phyloP scores from a whole-genome alignment of 768 basidiomycete species.

The Coprinellus micaceus region DNA sequence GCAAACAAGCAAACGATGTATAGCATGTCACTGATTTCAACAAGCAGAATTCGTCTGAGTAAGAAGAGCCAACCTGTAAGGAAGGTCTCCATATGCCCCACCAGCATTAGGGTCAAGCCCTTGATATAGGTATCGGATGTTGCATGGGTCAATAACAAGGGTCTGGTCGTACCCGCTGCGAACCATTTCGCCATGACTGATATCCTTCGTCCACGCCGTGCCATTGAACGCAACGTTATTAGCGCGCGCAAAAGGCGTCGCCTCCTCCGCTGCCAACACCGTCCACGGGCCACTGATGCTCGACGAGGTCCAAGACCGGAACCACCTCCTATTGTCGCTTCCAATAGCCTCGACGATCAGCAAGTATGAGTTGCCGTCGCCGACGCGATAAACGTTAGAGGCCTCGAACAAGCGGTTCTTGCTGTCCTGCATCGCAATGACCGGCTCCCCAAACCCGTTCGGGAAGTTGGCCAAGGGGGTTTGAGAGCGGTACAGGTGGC shows the following conservation, averaged over 20 bases:
- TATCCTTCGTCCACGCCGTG: conserved; percentile 15
- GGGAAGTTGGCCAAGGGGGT: conserved; percentile 18
- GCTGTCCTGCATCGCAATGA: conserved; percentile 16
- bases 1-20: no score
- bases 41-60: background rate
- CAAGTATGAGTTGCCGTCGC: conserved; percentile 9
- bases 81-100: background rate
- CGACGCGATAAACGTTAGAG: conserved; percentile 12
- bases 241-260: conserved; percentile 15
- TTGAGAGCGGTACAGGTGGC: conserved; percentile 19
- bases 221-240: conserved; percentile 16
- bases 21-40: no score
- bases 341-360: conserved; percentile 19
- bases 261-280: conserved; percentile 8
- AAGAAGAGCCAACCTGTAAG: background rate
- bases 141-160: conserved; percentile 14
- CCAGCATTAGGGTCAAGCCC: conserved; percentile 10
- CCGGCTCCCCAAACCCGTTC: conserved; percentile 16
- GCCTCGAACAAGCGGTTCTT: conserved; percentile 17
- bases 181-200: conserved; percentile 22
- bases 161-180: conserved; percentile 16
- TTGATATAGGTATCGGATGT: conserved; percentile 18
- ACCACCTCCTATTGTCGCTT: conserved; percentile 11
- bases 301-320: conserved; percentile 17
- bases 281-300: conserved; percentile 14